phyloP scores from a whole-genome alignment of 139 green algal species.

The Mesotaenium endlicherianum region DNA sequence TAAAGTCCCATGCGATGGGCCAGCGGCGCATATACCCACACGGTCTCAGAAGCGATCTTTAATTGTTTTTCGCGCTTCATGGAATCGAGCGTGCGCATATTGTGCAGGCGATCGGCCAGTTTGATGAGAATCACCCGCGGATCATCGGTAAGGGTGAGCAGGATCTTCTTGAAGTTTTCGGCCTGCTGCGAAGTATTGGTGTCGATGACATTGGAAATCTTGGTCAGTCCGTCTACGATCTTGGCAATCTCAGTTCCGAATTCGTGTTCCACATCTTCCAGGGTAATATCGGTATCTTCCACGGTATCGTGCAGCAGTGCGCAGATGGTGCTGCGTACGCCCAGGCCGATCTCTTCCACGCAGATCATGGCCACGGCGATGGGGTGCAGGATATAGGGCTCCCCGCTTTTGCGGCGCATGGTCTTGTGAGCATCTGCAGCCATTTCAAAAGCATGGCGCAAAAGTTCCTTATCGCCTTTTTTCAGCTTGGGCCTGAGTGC shows the following conservation, averaged over 20 bases:
- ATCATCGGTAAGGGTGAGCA: background rate
- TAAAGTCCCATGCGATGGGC: background rate
- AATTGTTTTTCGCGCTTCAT: background rate
- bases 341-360: no score
- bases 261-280: background rate
- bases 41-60: background rate
- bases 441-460: no score
- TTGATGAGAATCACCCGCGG: background rate
- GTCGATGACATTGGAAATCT: background rate
- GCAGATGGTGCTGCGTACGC: no score
- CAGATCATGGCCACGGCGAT: no score
- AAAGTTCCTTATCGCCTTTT: no score
- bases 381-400: no score
- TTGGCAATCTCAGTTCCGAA: background rate
- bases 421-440: no score
- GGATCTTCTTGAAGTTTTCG: background rate
- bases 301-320: background rate
- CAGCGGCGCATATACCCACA: background rate
- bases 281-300: background rate
- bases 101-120: background rate
- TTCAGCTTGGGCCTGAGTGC: no score
- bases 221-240: background rate
- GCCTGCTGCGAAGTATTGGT: background rate
- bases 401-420: no score
- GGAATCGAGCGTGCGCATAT: no score